A percentile compares a stretch with the other conserved stretches of the same genome.
phyloP scores from a whole-genome alignment of 805 yeast genomes.

The Candida morakotiae region DNA sequence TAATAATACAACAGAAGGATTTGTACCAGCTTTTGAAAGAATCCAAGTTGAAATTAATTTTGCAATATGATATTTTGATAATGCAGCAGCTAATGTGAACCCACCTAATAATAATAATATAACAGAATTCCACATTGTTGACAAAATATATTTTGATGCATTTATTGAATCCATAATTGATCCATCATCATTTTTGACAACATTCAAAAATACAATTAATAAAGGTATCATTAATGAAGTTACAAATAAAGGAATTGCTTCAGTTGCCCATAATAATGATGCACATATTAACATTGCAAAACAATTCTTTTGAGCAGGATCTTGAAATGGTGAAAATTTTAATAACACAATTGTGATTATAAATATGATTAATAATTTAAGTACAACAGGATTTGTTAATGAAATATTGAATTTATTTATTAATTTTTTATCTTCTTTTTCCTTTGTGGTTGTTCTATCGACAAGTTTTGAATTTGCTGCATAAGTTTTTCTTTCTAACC shows the following conservation, averaged over 20 bases:
- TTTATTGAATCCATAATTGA: slow-evolving; percentile 38
- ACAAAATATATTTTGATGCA: slow-evolving; percentile 42
- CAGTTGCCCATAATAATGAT: slow-evolving; percentile 93
- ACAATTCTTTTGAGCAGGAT: slow-evolving; percentile 41
- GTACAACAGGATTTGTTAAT: slow-evolving; percentile 28
- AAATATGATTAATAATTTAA: slow-evolving; percentile 46
- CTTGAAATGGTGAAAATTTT: slow-evolving; percentile 29
- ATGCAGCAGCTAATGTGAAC: slow-evolving; percentile 51
- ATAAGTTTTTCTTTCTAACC: slow-evolving; percentile 74
- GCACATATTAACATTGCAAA: slow-evolving; percentile 79
- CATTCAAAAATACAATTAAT: slow-evolving; percentile 67
- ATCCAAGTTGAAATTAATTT: slow-evolving; percentile 47
- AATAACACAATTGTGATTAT: slow-evolving; percentile 40
- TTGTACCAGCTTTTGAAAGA: slow-evolving; percentile 47
- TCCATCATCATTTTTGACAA: slow-evolving; percentile 55
- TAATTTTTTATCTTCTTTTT: slow-evolving; percentile 9
- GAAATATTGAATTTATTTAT: slow-evolving; percentile 20
- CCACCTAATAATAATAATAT: slow-evolving; percentile 51
- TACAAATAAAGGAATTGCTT: slow-evolving; percentile 85
- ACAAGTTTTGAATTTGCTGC: slow-evolving; percentile 46
- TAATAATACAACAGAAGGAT: slow-evolving; percentile 44
- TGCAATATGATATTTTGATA: slow-evolving; percentile 51
- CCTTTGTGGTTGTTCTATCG: slow-evolving; percentile 15
- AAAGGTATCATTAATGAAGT: slow-evolving; percentile 84
- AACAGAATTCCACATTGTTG: slow-evolving; percentile 53